Evolutionary conservation across 164 flowering plant species (phyloP).

Genomic region (Piper longum): DNA sequence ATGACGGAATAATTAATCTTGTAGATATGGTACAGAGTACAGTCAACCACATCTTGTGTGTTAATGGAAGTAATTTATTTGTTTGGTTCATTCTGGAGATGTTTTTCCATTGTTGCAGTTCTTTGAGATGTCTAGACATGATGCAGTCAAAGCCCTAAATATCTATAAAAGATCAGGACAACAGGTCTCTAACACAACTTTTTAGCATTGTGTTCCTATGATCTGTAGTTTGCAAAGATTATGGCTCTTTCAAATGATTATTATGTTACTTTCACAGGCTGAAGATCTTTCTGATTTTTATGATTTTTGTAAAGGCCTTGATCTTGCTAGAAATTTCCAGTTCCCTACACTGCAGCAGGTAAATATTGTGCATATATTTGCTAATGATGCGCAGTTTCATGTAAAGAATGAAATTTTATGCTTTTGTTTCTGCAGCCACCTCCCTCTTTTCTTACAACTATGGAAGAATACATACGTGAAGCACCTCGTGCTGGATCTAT

Average conservation of each 20-base stretch:
- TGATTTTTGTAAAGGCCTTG: conserved; percentile 87
- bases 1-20: conserved; percentile 96
- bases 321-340: conserved; percentile 85
- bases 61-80: too few relatives aligned
- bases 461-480: conserved; percentile 95
- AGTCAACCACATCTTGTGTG: background rate
- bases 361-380: conserved; percentile 1
- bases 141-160: conserved; percentile 86
- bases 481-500: conserved; percentile 67
- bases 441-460: conserved; percentile 87
- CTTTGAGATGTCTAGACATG: conserved; percentile 90
- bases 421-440: conserved; percentile 55
- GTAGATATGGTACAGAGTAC: conserved; percentile 62
- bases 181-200: conserved; percentile 37
- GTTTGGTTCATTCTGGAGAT: background rate
- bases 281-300: conserved; percentile 85
- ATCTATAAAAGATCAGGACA: conserved; percentile 79
- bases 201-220: background rate
- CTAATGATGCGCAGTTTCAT: too few relatives aligned
- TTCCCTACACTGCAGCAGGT: conserved; percentile 95
- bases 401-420: background rate
- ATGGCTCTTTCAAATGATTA: background rate
- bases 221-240: too few relatives aligned
- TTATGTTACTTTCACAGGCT: conserved; percentile 39
- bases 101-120: conserved; percentile 37